Conservation (phyloP, 1,284 basidiomycete species). For the Ustilago lituana region DNA sequence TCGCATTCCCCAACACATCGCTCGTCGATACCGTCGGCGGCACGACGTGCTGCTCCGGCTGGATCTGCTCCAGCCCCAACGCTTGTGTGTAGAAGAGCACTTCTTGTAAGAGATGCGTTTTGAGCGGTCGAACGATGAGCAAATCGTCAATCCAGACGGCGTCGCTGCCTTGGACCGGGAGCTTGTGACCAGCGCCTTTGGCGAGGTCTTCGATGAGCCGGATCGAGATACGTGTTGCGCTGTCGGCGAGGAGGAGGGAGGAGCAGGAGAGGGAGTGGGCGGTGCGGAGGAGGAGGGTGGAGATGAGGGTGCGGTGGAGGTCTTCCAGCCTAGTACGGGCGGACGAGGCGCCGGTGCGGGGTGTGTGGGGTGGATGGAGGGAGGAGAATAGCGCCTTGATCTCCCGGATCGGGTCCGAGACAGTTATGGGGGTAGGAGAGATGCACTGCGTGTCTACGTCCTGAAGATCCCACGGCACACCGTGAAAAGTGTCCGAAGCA, state of each 20-base stretch:
- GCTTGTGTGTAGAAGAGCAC: slow-evolving; percentile 41
- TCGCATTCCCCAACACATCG: slow-evolving; percentile 7
- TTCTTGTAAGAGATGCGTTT: slow-evolving; percentile 46
- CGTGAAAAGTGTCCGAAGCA: neutral
- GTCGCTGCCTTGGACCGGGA: slow-evolving; percentile 50
- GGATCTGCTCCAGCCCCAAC: slow-evolving; percentile 22
- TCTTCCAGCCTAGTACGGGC: slow-evolving; percentile 59
- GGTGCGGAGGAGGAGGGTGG: slow-evolving; percentile 36
- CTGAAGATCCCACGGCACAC: slow-evolving; percentile 6
- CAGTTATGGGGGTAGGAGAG: neutral
- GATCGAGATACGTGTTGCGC: slow-evolving; percentile 51
- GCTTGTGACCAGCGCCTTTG: slow-evolving; percentile 61
- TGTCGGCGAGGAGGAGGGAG: slow-evolving; percentile 54
- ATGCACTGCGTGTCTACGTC: slow-evolving; percentile 18
- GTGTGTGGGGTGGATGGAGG: slow-evolving; percentile 32
- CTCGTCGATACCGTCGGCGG: slow-evolving; percentile 8
- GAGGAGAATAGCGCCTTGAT: slow-evolving; percentile 35
- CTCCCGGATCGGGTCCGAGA: slow-evolving; percentile 18
- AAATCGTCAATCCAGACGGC: slow-evolving; percentile 55
- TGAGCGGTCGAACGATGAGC: slow-evolving; percentile 53
- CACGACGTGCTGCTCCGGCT: slow-evolving; percentile 29
- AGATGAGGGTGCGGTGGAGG: slow-evolving; percentile 47
- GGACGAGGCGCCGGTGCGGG: slow-evolving; percentile 42
- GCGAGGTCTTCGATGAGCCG: slow-evolving; percentile 55
- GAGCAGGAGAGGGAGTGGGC: slow-evolving; percentile 40